A percentile compares a stretch with the other conserved stretches of the same genome.
Conservation (phyloP, 305 asterid genomes). For the Petunia hybrid region DNA sequence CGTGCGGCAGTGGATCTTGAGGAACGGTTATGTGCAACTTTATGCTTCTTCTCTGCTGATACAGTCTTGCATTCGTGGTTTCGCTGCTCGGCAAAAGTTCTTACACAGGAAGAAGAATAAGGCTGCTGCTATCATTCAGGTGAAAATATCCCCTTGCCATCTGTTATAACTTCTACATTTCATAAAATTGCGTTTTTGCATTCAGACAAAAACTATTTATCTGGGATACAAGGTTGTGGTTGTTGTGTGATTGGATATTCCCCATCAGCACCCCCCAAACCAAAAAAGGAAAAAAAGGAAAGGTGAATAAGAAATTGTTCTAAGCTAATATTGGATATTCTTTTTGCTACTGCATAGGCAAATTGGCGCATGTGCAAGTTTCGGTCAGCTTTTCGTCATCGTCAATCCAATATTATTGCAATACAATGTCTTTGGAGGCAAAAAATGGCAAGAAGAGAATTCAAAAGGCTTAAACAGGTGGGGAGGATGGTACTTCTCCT, state of each 20-base stretch:
- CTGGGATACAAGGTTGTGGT: background rate
- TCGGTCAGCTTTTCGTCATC: constrained; percentile 71
- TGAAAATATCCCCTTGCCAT: constrained; percentile 32
- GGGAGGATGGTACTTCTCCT: constrained; percentile 31
- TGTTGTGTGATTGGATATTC: background rate
- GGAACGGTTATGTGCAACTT: constrained; percentile 72
- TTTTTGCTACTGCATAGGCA: constrained; percentile 61
- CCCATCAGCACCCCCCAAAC: no score
- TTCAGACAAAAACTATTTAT: background rate
- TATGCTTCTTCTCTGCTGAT: constrained; percentile 60
- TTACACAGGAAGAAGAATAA: constrained; percentile 62
- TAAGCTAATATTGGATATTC: constrained; percentile 27
- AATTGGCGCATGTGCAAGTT: constrained; percentile 87
- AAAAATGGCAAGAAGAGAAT: constrained; percentile 85
- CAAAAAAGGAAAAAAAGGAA: background rate
- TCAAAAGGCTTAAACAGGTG: constrained; percentile 92
- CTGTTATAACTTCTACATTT: background rate
- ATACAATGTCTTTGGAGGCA: constrained; percentile 97
- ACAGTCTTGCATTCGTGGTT: constrained; percentile 85
- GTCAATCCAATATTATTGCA: constrained; percentile 79
- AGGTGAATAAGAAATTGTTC: background rate
- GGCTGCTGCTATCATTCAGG: constrained; percentile 95
- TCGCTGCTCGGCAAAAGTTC: constrained; percentile 66
- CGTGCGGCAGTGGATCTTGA: constrained; percentile 61
- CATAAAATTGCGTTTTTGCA: background rate